A percentile compares a stretch with the other conserved stretches of the same genome.
Conservation (phyloP, 768 basidiomycete genomes). For the Suillus brevipes region DNA sequence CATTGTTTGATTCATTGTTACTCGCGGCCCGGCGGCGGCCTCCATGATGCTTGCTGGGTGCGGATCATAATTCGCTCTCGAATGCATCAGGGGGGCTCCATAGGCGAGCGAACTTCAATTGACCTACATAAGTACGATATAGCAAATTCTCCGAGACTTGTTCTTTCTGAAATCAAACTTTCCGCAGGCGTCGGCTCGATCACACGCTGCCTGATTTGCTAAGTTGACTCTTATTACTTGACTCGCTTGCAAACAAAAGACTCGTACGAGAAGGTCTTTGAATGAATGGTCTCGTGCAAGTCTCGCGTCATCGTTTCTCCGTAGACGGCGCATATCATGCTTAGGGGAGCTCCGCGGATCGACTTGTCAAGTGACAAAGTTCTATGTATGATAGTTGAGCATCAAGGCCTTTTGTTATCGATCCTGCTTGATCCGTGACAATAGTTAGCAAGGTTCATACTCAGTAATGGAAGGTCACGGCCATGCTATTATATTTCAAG, state of each 20-base stretch:
- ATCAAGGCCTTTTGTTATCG: slow-evolving; percentile 2
- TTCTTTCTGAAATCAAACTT: background rate
- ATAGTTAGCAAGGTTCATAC: background rate
- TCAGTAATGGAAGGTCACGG: background rate
- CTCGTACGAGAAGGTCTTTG: background rate
- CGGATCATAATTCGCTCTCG: background rate
- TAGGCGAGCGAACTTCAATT: slow-evolving; percentile 3
- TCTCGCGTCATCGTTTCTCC: background rate
- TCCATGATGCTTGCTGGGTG: background rate
- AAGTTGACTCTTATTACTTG: background rate
- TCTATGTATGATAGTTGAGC: background rate
- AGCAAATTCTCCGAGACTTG: background rate
- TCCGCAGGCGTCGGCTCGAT: slow-evolving; percentile 3
- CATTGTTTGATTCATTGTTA: slow-evolving; percentile 22
- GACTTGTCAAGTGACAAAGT: background rate
- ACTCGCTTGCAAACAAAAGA: slow-evolving; percentile 2
- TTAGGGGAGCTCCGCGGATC: slow-evolving; percentile 1
- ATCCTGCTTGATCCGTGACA: background rate
- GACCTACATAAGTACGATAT: background rate
- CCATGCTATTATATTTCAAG: background rate
- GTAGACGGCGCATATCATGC: background rate
- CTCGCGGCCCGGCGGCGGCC: background rate
- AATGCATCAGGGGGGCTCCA: background rate
- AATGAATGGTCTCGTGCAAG: background rate
- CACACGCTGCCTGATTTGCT: background rate